Evolutionary conservation across 2,329 filamentous ascomycete genomes (phyloP).

Genomic region (Colletotrichum melonis): DNA sequence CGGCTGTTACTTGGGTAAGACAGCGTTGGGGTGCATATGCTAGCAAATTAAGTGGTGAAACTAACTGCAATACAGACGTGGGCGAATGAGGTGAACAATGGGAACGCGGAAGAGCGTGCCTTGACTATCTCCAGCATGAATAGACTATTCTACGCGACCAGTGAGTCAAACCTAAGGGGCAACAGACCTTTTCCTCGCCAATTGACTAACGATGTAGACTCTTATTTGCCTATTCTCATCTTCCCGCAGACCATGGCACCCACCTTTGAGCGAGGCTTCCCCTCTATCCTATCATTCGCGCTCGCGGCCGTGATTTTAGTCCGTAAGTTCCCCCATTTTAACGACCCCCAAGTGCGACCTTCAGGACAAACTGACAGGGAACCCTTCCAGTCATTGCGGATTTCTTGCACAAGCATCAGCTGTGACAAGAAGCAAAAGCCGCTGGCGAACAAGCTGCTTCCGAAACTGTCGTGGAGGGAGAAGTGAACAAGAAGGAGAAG

Average conservation of each 20-base stretch:
- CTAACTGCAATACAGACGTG: conserved; percentile 41
- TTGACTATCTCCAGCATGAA: conserved; percentile 47
- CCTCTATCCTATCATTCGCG: conserved; percentile 2
- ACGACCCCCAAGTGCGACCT: rapidly evolving
- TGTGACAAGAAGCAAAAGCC: background rate
- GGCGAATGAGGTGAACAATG: conserved; percentile 47
- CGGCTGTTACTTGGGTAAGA: conserved; percentile 16
- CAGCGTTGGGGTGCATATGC: rapidly evolving
- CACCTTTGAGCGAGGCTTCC: conserved; percentile 37
- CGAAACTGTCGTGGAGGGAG: background rate
- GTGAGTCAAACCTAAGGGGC: background rate
- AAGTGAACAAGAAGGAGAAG: background rate
- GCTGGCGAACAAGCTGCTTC: background rate
- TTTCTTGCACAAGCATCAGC: conserved; percentile 10
- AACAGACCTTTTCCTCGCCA: background rate
- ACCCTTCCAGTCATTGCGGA: background rate
- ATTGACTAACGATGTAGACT: conserved; percentile 33
- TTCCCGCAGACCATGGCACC: conserved; percentile 47
- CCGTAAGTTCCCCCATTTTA: background rate
- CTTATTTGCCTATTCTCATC: conserved; percentile 46
- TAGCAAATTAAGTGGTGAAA: background rate
- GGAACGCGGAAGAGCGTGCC: conserved; percentile 46
- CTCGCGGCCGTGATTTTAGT: conserved; percentile 20
- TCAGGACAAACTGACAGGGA: background rate
- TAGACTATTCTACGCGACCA: conserved; percentile 43